These are phyloP conservation scores for Suillus lakei DNA, from an alignment of 768 basidiomycete species.

Conservation along the genomic window DNA sequence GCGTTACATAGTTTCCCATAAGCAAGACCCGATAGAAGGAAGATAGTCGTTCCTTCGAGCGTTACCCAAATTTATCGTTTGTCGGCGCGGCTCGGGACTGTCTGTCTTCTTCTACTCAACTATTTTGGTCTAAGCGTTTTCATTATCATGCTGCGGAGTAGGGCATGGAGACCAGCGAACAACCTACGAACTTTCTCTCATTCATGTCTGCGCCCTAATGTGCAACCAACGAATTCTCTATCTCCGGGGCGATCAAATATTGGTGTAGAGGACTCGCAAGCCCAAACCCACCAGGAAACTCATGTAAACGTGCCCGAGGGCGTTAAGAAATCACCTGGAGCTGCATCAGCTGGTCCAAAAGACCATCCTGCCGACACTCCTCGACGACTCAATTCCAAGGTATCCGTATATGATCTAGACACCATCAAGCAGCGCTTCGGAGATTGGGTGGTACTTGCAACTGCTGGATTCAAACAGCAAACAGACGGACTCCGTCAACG, in stretches of 20 bases:
- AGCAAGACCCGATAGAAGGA: not conserved
- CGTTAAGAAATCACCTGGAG: not conserved
- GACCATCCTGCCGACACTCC: not conserved
- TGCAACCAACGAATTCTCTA: not conserved
- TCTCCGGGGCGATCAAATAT: not conserved
- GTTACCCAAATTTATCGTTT: not conserved
- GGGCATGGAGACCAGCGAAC: conserved; percentile 11
- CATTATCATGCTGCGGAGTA: conserved; percentile 26
- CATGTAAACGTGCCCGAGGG: not conserved
- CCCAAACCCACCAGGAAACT: not conserved
- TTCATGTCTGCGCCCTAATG: conserved; percentile 12
- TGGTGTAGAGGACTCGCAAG: not conserved
- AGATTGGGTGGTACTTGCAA: conserved; percentile 50
- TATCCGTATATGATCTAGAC: conserved; percentile 24
- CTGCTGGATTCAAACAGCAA: conserved; percentile 34
- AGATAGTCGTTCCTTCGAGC: not conserved
- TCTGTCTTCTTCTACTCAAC: not conserved
- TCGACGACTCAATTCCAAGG: not conserved
- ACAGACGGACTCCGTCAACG: conserved; percentile 42
- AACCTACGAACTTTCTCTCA: conserved; percentile 17
- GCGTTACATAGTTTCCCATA: not conserved
- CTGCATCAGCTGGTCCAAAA: not conserved
- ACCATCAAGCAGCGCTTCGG: conserved; percentile 42
- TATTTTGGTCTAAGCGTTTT: too few species aligned
- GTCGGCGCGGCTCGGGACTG: not conserved